Percentiles rank a stretch among this genome's conserved stretches.
phyloP scores from a whole-genome alignment of 164 flowering plant species.

The Magnolia officinalis region DNA sequence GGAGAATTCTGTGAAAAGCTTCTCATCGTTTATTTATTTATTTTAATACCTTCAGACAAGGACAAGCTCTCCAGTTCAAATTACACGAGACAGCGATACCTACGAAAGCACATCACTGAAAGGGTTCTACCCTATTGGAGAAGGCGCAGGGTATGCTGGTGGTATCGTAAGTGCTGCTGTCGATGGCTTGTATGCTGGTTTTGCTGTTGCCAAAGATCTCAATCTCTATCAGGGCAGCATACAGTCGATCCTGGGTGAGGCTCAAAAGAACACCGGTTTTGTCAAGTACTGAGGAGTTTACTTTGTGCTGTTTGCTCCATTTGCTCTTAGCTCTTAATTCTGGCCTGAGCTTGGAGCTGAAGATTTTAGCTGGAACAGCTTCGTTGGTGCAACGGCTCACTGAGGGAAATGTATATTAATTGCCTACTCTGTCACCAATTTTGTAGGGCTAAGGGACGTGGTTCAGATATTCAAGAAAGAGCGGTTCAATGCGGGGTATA shows the following conservation, averaged over 20 bases:
- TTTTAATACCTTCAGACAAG: slow-evolving; percentile 58
- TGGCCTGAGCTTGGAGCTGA: not conserved
- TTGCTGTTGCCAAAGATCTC: slow-evolving; percentile 73
- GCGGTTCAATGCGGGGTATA: too few relatives aligned
- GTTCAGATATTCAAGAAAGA: too few relatives aligned
- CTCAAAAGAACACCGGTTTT: slow-evolving; percentile 49
- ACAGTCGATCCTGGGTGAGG: slow-evolving; percentile 70
- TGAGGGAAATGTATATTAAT: too few relatives aligned
- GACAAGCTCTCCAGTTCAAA: slow-evolving; percentile 90
- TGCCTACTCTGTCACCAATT: too few relatives aligned
- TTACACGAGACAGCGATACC: slow-evolving; percentile 56
- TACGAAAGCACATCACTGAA: slow-evolving; percentile 75
- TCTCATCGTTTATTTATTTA: too few relatives aligned
- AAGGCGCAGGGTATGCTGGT: slow-evolving; percentile 99
- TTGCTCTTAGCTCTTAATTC: not conserved
- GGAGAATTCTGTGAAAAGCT: too few relatives aligned
- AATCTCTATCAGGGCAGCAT: slow-evolving; percentile 43
- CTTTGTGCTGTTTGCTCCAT: not conserved
- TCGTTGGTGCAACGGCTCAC: not conserved
- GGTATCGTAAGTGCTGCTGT: slow-evolving; percentile 98
- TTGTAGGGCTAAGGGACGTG: too few relatives aligned
- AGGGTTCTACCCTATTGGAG: slow-evolving; percentile 90
- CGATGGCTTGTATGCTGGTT: slow-evolving; percentile 91
- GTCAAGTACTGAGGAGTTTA: slow-evolving; percentile 48
- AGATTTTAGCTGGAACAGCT: not conserved